Base-by-base conservation (phyloP, 1,139 yeast genomes). In the Suhomyces wounanorum region DNA sequence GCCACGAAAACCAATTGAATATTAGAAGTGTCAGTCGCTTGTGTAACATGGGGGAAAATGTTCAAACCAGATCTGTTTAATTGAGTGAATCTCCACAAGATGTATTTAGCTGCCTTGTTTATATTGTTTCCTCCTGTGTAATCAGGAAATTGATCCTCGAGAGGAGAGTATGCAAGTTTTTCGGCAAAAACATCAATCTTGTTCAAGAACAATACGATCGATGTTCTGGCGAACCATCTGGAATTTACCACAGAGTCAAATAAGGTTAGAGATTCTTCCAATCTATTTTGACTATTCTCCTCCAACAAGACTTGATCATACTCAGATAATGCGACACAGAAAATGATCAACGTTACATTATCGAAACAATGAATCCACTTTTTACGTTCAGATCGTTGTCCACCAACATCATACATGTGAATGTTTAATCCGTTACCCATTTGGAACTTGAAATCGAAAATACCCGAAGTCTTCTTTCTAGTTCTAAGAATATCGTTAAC, bases 321-420 rank as follows among this genome's bases (percentile, higher is more conserved):
- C 66, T 91, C 97, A 2, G 94, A 85, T 48, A 91, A 72, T 0
- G 97, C 92, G 18, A 90, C 96, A 68, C 97, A 90, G 66, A 90
- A 91, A 52, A 91, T 89, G 45, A 91, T 88, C 47, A 89, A 76
- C 0, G 97, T 88, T 33, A 91, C 97, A 61, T 91, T 90, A 68
- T 91, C 96, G 63, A 91, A 91, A 65, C 97, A 91, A 68, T 91
- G 96, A 58, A 91, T 91, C 97, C 97, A 91, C 67, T 91, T 91
- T 63, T 89, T 89, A 49, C 97, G 83, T 70, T 91, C 97, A 1
- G 94, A 85, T 60, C 97, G 75, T 69, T 91, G 97, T 1, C 97
- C 97, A 55, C 97, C 97, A 45, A 91, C 97, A 67, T 91, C 97
- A 65, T 80, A 90, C 79, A 91, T 83, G 67, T 89, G 96, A 52